Conservation (phyloP, 129 eudicot species). For the Lonicera japonica region DNA sequence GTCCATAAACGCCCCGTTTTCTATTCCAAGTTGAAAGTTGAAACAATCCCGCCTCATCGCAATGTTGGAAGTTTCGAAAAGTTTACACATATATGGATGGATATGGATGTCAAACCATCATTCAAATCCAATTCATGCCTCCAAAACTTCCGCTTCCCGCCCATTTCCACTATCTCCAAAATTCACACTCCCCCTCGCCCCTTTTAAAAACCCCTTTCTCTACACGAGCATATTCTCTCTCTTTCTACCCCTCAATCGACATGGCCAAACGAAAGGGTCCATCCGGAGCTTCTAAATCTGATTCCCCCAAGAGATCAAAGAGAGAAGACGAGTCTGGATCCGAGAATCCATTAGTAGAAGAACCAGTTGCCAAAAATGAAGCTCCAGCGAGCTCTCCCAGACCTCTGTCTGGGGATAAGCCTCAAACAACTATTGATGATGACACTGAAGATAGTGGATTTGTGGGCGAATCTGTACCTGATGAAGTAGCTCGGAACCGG, state of each 20-base stretch:
- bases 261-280: too few relatives aligned
- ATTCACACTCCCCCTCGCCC: background rate
- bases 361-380: background rate
- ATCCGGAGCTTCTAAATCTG: too few relatives aligned
- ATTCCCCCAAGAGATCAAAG: too few relatives aligned
- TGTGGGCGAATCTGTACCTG: background rate
- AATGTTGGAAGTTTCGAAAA: too few relatives aligned
- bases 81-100: too few relatives aligned
- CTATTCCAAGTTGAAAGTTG: too few relatives aligned
- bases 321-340: background rate
- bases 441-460: background rate
- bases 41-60: too few relatives aligned
- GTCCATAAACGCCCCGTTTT: too few relatives aligned
- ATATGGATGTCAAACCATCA: too few relatives aligned
- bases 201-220: background rate
- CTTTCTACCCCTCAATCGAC: too few relatives aligned
- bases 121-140: too few relatives aligned
- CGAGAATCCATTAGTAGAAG: background rate
- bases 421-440: background rate
- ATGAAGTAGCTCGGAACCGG: background rate
- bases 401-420: background rate
- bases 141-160: constrained; percentile 1
- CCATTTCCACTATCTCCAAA: background rate
- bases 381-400: background rate
- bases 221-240: background rate